phyloP scores from a whole-genome alignment of 345 rosid genomes.

The Moricandia moricandioides region DNA sequence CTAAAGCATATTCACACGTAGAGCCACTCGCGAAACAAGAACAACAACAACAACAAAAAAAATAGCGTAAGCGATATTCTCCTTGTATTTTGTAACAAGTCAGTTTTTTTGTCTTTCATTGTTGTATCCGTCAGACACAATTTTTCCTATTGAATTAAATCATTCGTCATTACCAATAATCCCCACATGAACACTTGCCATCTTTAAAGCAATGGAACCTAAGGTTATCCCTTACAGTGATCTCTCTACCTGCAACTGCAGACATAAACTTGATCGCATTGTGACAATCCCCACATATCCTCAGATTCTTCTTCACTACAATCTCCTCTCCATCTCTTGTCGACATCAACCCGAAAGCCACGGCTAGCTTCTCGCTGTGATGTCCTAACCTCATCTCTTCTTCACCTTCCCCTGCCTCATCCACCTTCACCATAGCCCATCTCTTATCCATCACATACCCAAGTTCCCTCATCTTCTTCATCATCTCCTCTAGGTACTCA shows the following conservation, averaged over 20 bases:
- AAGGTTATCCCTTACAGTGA: conserved; percentile 64
- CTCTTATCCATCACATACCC: conserved; percentile 77
- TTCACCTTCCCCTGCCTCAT: conserved; percentile 48
- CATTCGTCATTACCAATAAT: conserved; percentile 62
- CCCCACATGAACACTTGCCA: conserved; percentile 73
- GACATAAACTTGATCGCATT: conserved; percentile 80
- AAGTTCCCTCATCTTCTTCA: conserved; percentile 53
- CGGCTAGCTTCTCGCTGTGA: conserved; percentile 86
- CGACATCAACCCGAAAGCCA: conserved; percentile 41
- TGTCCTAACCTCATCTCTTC: conserved; percentile 61
- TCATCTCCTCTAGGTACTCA: conserved; percentile 60
- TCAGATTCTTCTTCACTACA: conserved; percentile 70
- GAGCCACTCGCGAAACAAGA: conserved; percentile 17
- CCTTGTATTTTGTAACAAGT: conserved; percentile 38
- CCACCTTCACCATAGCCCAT: conserved; percentile 70
- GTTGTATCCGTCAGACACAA: conserved; percentile 38
- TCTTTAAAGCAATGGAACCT: conserved; percentile 75
- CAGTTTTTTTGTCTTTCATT: conserved; percentile 23
- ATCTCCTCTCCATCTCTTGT: conserved; percentile 60
- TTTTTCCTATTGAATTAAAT: conserved; percentile 30
- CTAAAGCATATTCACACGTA: conserved; percentile 37
- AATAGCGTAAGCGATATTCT: conserved; percentile 30
- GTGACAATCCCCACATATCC: conserved; percentile 93
- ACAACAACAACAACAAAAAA: neutral
- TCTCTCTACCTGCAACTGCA: conserved; percentile 50